Base-by-base conservation (phyloP, 116 monocot species). In the Zostera marina region DNA sequence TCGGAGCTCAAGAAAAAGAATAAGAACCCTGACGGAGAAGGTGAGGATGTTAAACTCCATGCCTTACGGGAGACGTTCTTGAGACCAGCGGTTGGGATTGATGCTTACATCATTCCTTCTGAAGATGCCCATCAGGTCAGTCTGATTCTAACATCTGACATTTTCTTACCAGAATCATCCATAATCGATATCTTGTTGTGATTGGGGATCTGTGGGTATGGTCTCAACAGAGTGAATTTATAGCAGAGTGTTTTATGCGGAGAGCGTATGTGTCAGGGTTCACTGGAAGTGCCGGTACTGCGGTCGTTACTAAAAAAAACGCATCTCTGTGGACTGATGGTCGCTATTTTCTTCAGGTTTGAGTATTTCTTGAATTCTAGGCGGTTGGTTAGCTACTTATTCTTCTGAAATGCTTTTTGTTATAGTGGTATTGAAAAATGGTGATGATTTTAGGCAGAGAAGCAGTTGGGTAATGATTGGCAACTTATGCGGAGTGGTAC, bases 251-350 rank as follows among this genome's bases (percentile, higher is more conserved):
- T 71, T 92, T 79, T 66, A 69, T 68, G 78, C 59, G 87, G 49
- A 71, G 92, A 42, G 81, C 87, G 39, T 92, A 65, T 49, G 58
- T 93, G 61, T 70, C 74, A 7, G 88, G 79, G 26, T 93, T 93
- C 53, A 81, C 79, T 46, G 93, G 93, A 25, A 93, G 88, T 69
- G 93, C 88, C 68, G 93, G 93, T 41, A 88, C 93, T 43, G 93
- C 88, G 63, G 77, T 93, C 5, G 79, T 93, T 32, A 93, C 93
- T 44, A 88, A 76, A 71, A 77, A 81, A 10, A 84, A 72, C 25
- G 88, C 88, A n/a, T 81, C 77, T 54, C 71, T 93, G 17, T 93
- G 93, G 93, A 88, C 88, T 38, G 93, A 93, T 70, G 88, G 88
- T 19, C 79, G 93, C 17, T 88, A 93, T 67, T 93, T 88, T 72